These are phyloP conservation scores for Coemansia sp. DNA, from an alignment of 371 early-diverging fungal species.

Conservation along the genomic window DNA sequence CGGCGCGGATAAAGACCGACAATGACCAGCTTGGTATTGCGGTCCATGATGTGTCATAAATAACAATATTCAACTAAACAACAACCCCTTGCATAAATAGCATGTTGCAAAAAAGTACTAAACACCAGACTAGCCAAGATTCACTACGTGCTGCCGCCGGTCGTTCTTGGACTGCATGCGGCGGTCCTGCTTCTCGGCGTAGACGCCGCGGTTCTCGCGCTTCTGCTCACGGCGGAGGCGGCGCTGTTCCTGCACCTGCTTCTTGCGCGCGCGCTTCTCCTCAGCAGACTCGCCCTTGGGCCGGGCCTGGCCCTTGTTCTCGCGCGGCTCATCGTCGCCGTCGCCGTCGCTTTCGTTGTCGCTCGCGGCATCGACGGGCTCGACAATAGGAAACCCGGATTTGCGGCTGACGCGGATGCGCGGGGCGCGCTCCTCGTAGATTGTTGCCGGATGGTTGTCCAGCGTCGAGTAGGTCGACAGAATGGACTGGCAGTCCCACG, in stretches of 20 bases:
- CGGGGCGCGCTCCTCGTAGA: slow-evolving; percentile 55
- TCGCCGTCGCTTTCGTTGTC: neutral
- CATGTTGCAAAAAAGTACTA: neutral
- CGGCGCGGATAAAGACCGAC: slow-evolving; percentile 16
- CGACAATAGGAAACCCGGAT: slow-evolving; percentile 47
- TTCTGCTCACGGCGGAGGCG: slow-evolving; percentile 41
- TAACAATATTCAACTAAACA: no score
- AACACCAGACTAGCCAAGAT: neutral
- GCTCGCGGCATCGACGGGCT: neutral
- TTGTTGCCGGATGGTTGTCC: slow-evolving; percentile 76
- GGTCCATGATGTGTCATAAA: no score
- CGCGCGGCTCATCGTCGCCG: slow-evolving; percentile 10
- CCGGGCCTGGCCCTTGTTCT: slow-evolving; percentile 60
- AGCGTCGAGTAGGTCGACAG: slow-evolving; percentile 80
- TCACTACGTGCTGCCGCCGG: slow-evolving; percentile 42
- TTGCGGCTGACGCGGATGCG: slow-evolving; percentile 48
- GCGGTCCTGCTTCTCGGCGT: slow-evolving; percentile 41
- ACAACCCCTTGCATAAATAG: neutral
- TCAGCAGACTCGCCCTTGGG: slow-evolving; percentile 76
- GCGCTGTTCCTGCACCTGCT: slow-evolving; percentile 76
- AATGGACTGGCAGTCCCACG: slow-evolving; percentile 82
- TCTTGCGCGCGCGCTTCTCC: slow-evolving; percentile 88
- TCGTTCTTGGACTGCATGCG: slow-evolving; percentile 46
- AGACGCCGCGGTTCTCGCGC: slow-evolving; percentile 37
- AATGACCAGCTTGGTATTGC: neutral